These are phyloP conservation scores for Leptodontidium sp. DNA, from an alignment of 2,329 filamentous ascomycete species.

Conservation along the genomic window DNA sequence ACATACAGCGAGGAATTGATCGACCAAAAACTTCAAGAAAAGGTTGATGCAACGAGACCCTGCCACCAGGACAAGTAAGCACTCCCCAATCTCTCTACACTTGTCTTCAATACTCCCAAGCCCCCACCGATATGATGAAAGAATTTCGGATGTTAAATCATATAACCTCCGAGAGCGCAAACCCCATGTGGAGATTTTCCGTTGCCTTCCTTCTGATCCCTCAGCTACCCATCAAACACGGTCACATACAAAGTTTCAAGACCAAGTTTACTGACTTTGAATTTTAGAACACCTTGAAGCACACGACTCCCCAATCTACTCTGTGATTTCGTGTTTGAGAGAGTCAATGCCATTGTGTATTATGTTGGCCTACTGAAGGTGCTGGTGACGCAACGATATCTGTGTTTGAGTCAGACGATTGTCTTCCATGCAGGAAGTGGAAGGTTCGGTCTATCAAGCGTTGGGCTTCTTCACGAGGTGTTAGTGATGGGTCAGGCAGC, in stretches of 20 bases:
- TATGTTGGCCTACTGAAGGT: too few relatives aligned
- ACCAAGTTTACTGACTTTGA: constrained; percentile 13
- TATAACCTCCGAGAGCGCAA: constrained; percentile 91
- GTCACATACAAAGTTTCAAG: neutral
- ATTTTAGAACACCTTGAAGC: neutral
- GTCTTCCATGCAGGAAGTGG: too few relatives aligned
- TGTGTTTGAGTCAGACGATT: too few relatives aligned
- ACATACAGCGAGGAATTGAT: neutral
- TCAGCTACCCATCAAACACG: constrained; percentile 15
- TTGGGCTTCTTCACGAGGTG: too few relatives aligned
- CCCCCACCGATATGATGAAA: constrained; percentile 75
- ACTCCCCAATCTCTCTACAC: neutral
- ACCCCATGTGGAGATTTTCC: constrained; percentile 91
- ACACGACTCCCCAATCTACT: too few relatives aligned
- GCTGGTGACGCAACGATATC: too few relatives aligned
- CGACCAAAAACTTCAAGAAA: neutral
- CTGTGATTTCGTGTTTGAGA: too few relatives aligned
- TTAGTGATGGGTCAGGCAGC: neutral
- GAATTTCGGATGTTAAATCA: constrained; percentile 95
- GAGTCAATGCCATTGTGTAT: too few relatives aligned
- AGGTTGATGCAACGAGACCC: neutral
- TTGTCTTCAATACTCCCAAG: neutral
- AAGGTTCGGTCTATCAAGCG: too few relatives aligned
- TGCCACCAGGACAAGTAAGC: neutral
- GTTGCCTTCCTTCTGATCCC: constrained; percentile 99